phyloP scores from a whole-genome alignment of 2,329 filamentous ascomycete species.

The Colletotrichum trifolii region DNA sequence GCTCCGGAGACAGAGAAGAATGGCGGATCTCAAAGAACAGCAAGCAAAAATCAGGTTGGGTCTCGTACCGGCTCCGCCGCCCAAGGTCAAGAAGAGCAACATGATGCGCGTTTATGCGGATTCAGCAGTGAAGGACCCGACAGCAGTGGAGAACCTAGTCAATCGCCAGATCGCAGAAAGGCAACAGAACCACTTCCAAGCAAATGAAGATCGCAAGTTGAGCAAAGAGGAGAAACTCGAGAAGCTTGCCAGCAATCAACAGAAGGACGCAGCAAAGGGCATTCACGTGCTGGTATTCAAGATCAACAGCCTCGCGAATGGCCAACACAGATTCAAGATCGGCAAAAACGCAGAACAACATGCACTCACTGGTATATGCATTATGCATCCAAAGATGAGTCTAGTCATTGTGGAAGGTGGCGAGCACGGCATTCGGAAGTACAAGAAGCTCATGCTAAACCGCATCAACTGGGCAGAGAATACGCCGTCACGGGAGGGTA shows the following conservation, averaged over 20 bases:
- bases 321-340: constrained; percentile 93
- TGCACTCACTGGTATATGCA: constrained; percentile 86
- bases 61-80: constrained; percentile 87
- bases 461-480: constrained; percentile 97
- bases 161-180: constrained; percentile 93
- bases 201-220: constrained; percentile 87
- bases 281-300: constrained; percentile 90
- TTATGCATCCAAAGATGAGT: constrained; percentile 90
- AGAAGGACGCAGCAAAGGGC: constrained; percentile 87
- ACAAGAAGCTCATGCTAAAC: constrained; percentile 92
- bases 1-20: constrained; percentile 86
- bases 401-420: constrained; percentile 94
- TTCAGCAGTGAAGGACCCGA: constrained; percentile 89
- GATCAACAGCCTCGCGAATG: constrained; percentile 89
- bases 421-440: constrained; percentile 81
- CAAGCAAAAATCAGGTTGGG: constrained; percentile 96
- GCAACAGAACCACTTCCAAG: constrained; percentile 78
- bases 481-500: constrained; percentile 71
- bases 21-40: constrained; percentile 93
- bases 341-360: constrained; percentile 92
- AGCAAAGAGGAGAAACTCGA: constrained; percentile 88
- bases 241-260: constrained; percentile 85
- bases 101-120: constrained; percentile 83
- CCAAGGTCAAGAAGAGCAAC: constrained; percentile 97
- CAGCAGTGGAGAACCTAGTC: constrained; percentile 93